Evolutionary conservation across 495 filamentous ascomycete genomes (phyloP).

Genomic region (Penicillium lagena): DNA sequence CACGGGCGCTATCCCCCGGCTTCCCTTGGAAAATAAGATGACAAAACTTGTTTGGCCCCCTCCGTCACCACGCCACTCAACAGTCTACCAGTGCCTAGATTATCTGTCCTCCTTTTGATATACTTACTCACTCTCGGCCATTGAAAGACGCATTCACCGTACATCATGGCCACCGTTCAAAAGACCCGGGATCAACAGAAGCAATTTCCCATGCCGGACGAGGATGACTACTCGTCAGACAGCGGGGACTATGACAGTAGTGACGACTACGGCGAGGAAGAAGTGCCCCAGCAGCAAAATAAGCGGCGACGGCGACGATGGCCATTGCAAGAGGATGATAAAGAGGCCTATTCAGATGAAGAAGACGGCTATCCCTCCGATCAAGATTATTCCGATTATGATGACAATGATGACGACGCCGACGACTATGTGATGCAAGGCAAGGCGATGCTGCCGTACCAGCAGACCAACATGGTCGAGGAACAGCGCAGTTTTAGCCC

Average conservation of each 20-base stretch:
- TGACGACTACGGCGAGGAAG: slow-evolving; percentile 15
- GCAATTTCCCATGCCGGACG: slow-evolving; percentile 16
- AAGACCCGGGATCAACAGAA: slow-evolving; percentile 29
- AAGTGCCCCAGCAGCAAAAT: slow-evolving; percentile 15
- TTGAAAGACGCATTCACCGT: not conserved
- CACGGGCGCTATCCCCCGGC: too few relatives aligned
- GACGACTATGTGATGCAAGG: slow-evolving; percentile 11
- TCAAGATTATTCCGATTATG: slow-evolving; percentile 14
- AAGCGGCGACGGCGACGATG: slow-evolving; percentile 34
- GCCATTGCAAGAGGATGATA: too few relatives aligned
- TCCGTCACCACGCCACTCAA: too few relatives aligned
- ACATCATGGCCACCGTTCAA: slow-evolving; percentile 34
- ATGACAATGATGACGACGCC: too few relatives aligned
- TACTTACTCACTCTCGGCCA: not conserved
- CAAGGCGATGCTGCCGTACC: slow-evolving; percentile 42
- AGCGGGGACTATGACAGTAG: slow-evolving; percentile 35
- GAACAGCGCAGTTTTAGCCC: slow-evolving; percentile 21
- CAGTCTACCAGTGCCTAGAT: too few relatives aligned
- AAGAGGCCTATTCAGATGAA: slow-evolving; percentile 29
- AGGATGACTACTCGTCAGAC: slow-evolving; percentile 27
- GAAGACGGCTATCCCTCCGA: slow-evolving; percentile 36
- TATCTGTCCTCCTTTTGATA: too few relatives aligned
- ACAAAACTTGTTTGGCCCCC: too few relatives aligned
- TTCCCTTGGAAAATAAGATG: too few relatives aligned
- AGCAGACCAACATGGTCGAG: slow-evolving; percentile 5